Conservation (phyloP, 78 protist genomes). For the Cyanophora paradoxa region DNA sequence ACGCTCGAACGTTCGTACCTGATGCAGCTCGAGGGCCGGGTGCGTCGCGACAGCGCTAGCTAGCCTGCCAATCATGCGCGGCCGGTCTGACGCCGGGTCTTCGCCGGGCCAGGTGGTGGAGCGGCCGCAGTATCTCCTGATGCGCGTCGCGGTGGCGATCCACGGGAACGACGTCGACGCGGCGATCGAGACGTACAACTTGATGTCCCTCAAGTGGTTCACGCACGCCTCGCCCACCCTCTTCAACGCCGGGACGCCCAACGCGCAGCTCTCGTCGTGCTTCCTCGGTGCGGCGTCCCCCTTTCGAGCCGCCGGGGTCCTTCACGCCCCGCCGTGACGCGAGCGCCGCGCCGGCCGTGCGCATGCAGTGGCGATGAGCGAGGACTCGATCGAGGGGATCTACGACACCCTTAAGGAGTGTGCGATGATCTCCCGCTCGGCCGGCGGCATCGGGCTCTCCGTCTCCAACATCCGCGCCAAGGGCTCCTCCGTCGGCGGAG, state of each 20-base stretch:
- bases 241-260: constrained; percentile 71
- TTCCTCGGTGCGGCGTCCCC: too few relatives aligned
- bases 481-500: constrained; percentile 35
- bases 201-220: constrained; percentile 4
- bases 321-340: too few relatives aligned
- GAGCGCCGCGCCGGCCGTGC: too few relatives aligned
- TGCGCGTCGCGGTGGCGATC: constrained; percentile 96
- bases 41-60: neutral
- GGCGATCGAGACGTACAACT: constrained; percentile 81
- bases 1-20: constrained; percentile 86
- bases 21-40: constrained; percentile 38
- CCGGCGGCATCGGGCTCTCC: constrained; percentile 96
- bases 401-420: constrained; percentile 90
- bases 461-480: constrained; percentile 84
- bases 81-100: neutral
- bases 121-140: constrained; percentile 96
- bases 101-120: constrained; percentile 60
- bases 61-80: neutral
- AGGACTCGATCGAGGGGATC: constrained; percentile 71
- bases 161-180: constrained; percentile 67
- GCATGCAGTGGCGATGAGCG: too few relatives aligned
- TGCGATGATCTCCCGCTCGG: constrained; percentile 83
- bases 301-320: too few relatives aligned
- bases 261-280: constrained; percentile 89
- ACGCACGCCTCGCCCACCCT: constrained; percentile 21